phyloP scores from a whole-genome alignment of 805 yeast genomes.

The Wickerhamomyces pijperi region DNA sequence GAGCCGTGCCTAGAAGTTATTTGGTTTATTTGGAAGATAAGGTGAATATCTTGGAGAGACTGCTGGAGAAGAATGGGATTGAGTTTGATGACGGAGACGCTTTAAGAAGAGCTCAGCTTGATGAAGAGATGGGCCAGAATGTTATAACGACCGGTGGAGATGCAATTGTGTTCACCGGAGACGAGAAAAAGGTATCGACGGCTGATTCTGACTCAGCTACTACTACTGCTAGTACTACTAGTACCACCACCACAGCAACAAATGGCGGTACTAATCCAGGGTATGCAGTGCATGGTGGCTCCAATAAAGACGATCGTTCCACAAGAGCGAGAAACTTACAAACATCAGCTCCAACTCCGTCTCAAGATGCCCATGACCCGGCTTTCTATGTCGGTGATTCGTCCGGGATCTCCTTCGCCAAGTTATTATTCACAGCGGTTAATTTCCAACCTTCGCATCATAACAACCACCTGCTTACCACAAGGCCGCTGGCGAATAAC shows the following conservation, averaged over 20 bases:
- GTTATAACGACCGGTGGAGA: slow-evolving; percentile 3
- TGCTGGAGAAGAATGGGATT: slow-evolving; percentile 32
- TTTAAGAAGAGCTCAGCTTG: not conserved
- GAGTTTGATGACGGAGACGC: slow-evolving; percentile 18
- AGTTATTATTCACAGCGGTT: slow-evolving; percentile 67
- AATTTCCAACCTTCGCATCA: slow-evolving; percentile 33
- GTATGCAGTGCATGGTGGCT: no score
- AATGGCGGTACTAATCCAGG: no score
- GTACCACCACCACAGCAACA: no score
- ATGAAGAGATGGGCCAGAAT: slow-evolving; percentile 3
- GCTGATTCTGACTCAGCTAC: no score
- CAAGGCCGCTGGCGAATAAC: slow-evolving; percentile 4
- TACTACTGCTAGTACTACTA: no score
- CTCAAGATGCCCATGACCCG: slow-evolving; percentile 8
- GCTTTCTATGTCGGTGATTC: slow-evolving; percentile 35
- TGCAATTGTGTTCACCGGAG: no score
- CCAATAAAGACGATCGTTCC: no score
- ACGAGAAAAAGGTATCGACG: no score
- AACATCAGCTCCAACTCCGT: slow-evolving; percentile 2
- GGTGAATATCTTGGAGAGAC: slow-evolving; percentile 42
- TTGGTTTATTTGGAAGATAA: slow-evolving; percentile 62
- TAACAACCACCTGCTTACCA: slow-evolving; percentile 18
- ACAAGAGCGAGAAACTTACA: not conserved
- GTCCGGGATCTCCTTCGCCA: slow-evolving; percentile 64
- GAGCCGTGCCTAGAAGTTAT: slow-evolving; percentile 76